Percentiles rank a stretch among this genome's conserved stretches.
phyloP scores from a whole-genome alignment of 1,139 yeast genomes.

The Blastobotrys indianensis region DNA sequence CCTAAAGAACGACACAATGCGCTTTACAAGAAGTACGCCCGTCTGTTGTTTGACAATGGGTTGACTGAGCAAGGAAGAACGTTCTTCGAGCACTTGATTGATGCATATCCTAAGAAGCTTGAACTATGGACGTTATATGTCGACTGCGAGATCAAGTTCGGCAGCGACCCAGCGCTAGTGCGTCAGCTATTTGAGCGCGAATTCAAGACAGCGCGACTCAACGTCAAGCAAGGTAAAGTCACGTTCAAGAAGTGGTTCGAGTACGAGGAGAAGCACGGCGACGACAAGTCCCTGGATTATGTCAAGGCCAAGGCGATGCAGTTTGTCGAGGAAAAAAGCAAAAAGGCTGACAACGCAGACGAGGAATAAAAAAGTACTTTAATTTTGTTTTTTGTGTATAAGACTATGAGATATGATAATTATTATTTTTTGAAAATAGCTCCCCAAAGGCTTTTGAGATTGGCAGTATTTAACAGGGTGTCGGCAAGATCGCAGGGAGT shows the following conservation, averaged over 20 bases:
- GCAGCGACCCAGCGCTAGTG: slow-evolving; percentile 43
- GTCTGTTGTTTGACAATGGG: slow-evolving; percentile 78
- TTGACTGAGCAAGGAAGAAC: slow-evolving; percentile 94
- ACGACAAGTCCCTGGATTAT: slow-evolving; percentile 66
- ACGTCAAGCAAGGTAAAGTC: slow-evolving; percentile 91
- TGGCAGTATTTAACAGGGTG: too few relatives aligned
- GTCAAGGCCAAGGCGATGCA: slow-evolving; percentile 91
- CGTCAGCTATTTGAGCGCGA: slow-evolving; percentile 83
- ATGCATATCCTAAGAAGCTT: slow-evolving; percentile 86
- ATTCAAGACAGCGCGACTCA: slow-evolving; percentile 51
- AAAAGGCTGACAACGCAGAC: slow-evolving; percentile 7
- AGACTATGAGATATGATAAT: too few relatives aligned
- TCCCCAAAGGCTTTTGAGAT: too few relatives aligned
- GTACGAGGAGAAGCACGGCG: slow-evolving; percentile 65
- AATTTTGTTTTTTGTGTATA: not conserved
- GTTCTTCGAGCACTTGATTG: slow-evolving; percentile 81
- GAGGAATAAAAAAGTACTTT: not conserved
- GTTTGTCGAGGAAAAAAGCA: slow-evolving; percentile 39
- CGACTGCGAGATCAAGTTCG: slow-evolving; percentile 78
- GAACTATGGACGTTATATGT: slow-evolving; percentile 94
- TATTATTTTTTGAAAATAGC: too few relatives aligned
- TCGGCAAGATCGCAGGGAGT: too few relatives aligned
- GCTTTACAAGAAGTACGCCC: slow-evolving; percentile 81
- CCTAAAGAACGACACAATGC: slow-evolving; percentile 77
- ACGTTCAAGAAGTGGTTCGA: slow-evolving; percentile 90